phyloP scores from a whole-genome alignment of 805 yeast species.

The Candida incommunis region DNA sequence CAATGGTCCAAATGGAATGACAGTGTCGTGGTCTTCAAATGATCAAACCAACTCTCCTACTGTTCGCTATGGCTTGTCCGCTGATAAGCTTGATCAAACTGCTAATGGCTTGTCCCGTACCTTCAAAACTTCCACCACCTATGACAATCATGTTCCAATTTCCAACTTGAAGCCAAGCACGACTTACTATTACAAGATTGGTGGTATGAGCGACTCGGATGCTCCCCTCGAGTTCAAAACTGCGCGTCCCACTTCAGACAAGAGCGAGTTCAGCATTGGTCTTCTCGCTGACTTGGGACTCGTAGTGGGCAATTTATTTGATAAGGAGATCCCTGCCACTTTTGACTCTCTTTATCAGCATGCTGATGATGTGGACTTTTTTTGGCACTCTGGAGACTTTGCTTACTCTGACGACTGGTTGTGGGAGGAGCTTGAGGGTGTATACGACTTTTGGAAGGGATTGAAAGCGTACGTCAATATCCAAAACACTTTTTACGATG shows the following conservation, averaged over 20 bases:
- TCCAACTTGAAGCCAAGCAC: constrained; percentile 15
- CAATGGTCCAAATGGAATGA: constrained; percentile 14
- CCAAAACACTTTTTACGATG: constrained; percentile 12
- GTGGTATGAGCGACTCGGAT: constrained; percentile 6
- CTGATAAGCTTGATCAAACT: constrained; percentile 5
- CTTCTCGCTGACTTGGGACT: constrained; percentile 4
- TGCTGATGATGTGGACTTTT: constrained; percentile 12
- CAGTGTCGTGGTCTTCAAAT: constrained; percentile 17
- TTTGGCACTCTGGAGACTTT: constrained; percentile 19
- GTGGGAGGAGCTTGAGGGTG: constrained; percentile 7
- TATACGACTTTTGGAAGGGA: constrained; percentile 7
- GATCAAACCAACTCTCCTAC: constrained; percentile 10
- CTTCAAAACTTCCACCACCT: constrained; percentile 13
- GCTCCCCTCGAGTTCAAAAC: constrained; percentile 6
- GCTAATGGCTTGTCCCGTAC: constrained; percentile 12
- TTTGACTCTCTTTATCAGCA: constrained; percentile 10
- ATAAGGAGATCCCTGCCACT: constrained; percentile 6
- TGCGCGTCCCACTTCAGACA: constrained; percentile 1
- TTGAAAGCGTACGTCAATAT: constrained; percentile 11
- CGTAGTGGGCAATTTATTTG: constrained; percentile 3
- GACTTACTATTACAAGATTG: constrained; percentile 16
- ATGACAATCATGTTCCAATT: constrained; percentile 16
- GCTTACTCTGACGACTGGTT: constrained; percentile 21
- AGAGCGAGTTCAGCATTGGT: neutral
- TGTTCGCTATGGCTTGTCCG: constrained; percentile 14